Evolutionary conservation across 106 monocot genomes (phyloP), one percentile per base, ranked within the genome.

Genomic region (Xerophyta viscosa): DNA sequence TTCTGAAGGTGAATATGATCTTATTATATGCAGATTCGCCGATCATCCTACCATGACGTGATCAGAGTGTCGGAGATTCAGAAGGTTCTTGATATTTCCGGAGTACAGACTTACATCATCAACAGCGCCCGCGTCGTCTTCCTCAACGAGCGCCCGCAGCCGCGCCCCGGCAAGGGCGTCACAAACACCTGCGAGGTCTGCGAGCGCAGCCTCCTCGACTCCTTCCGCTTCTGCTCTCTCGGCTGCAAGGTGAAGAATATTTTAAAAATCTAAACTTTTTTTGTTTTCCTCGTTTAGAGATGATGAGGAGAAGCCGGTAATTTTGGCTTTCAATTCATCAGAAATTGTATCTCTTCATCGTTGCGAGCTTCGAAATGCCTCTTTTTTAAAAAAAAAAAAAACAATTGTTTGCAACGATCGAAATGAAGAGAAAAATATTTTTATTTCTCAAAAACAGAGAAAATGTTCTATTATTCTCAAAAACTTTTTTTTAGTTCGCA

Each of bases 41-140:
- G 94, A 29, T 94, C 94, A 14, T 94, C 94, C 3, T 94, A 94
- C 72, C 87, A 94, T 55, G 94, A 94, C 46, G 94, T 94, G 63
- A 94, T 94, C 23, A 59, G 94, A 36, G 94, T 94, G 20, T 78
- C 83, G 19, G 94, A 96, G 71, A 84, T 66, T 12, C 87, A 83
- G 55, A 87, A 84, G 42, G 70, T 80, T 18, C 59, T 94, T 27
- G 93, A 94, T 69, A 84, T 88, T 48, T 64, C 59, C 31, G 87
- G 77, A 20, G 87, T 94, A 24, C 89, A 89, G 66, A 89, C 89
- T 1, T 89, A 89, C 73, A 77, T 89, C 31, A 89, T 89, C 64
- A 94, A 94, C 83, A 94, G 93, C 63, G 93, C 93, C n/a, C 87
- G 93, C 33, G 80, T 94, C 20, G 87, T 94, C 8, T 77, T 77